phyloP scores from a whole-genome alignment of 1,284 basidiomycete genomes.

The Apiotrichum domesticum region DNA sequence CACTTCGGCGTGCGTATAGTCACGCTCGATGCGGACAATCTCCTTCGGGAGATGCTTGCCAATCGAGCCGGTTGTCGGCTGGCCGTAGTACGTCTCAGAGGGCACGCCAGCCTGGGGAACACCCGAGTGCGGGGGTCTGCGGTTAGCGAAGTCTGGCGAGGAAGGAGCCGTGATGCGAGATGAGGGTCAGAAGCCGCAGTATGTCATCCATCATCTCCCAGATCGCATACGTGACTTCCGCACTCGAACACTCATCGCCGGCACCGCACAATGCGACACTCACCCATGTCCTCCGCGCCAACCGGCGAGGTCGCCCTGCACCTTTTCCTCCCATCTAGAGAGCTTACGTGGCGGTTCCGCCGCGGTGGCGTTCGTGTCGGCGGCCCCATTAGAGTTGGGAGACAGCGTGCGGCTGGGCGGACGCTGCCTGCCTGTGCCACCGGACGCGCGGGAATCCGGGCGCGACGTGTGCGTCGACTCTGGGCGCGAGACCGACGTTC shows the following conservation, averaged over 20 bases:
- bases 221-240: no score
- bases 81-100: constrained; percentile 28
- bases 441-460: not conserved
- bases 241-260: no score
- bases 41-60: constrained; percentile 44
- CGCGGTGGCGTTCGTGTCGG: not conserved
- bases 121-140: constrained; percentile 20
- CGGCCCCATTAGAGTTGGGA: not conserved
- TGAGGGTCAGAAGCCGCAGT: no score
- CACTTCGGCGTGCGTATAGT: constrained; percentile 47
- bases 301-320: constrained; percentile 32
- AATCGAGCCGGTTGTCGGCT: constrained; percentile 32
- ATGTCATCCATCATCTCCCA: no score
- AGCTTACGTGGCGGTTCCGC: constrained; percentile 9
- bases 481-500: no score
- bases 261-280: constrained; percentile 5
- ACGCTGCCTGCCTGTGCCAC: not conserved
- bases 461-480: not conserved
- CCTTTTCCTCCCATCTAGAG: constrained; percentile 29
- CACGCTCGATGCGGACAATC: constrained; percentile 48
- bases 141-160: not conserved
- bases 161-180: no score
- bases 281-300: constrained; percentile 43
- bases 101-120: constrained; percentile 24
- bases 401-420: not conserved